Base-by-base conservation (phyloP, 441 rosid species). In the Sinapis alba region DNA sequence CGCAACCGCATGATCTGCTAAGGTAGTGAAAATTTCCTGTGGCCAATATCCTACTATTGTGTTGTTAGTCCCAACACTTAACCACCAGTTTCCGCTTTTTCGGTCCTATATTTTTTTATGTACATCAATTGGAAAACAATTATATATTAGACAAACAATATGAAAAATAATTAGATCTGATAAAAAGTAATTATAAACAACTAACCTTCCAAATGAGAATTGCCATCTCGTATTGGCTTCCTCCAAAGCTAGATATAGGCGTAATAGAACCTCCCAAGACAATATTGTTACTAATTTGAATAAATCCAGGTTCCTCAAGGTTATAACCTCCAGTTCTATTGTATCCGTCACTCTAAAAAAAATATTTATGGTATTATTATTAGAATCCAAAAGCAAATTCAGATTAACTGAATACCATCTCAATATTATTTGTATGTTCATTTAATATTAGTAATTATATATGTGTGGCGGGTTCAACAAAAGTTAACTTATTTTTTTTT, bases 11-110 rank as follows among this genome's bases (percentile, higher is more conserved):
- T 28, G n/a, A 30, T 58, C 65, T 1, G 23, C 1, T 20, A 71
- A 13, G 20, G 10, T 43, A 1, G 59, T 0, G 0, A 59, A 70
- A 3, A 70, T 3, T 2, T 18, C 58, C 0, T 5, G 10, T 3
- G 59, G 66, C 58, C 74, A 70, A 0, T 70, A 70, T 11, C 66
- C 66, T 18, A 70, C 28, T 24, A 59, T 2, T 41, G 66, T 18
- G 13, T 70, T 23, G 38, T 69, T 41, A 12, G 30, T 0, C 13
- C 66, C 58, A 6, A 70, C 5, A 18, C 66, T 43, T 19, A 70
- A 5, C 74, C 74, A 70, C 66, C 74, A 43, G 3, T 70, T 70
- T 59, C 43, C 57, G 5, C 1, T 1, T 4, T 58, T 58, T 13
- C 1, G 41, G 41, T 69, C 64, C 34, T 68, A 6, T 3, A 67